Evolutionary conservation across 208 protist genomes (phyloP).

Genomic region (Leishmania martiniquensis): DNA sequence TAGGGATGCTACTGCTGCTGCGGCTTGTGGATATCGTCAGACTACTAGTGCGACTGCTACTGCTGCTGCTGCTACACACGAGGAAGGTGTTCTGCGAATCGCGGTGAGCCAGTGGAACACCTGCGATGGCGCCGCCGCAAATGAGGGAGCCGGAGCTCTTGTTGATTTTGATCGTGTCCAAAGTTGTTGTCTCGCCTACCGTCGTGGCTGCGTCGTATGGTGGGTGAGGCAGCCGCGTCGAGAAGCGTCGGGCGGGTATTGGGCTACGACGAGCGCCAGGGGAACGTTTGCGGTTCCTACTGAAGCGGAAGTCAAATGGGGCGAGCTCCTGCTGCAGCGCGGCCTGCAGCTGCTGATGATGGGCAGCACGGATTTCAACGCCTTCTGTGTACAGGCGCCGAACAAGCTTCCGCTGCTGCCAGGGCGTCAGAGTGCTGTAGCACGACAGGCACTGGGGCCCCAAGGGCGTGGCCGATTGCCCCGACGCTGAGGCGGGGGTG

Average conservation of each 20-base stretch:
- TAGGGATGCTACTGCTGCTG: not conserved
- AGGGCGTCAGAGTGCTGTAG: constrained; percentile 39
- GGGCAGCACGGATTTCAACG: constrained; percentile 21
- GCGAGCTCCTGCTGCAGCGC: constrained; percentile 13
- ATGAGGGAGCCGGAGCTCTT: not conserved
- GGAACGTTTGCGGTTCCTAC: constrained; percentile 10
- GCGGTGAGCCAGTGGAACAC: not conserved
- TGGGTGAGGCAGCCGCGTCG: constrained; percentile 11
- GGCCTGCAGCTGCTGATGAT: constrained; percentile 24
- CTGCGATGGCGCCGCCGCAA: not conserved
- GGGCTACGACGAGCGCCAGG: not conserved
- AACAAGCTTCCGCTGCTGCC: constrained; percentile 36
- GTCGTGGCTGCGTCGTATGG: not conserved
- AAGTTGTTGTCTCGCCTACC: not conserved
- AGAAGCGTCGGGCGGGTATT: not conserved
- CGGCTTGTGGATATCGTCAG: constrained; percentile 4
- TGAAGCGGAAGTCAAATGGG: constrained; percentile 5
- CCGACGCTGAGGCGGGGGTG: not conserved
- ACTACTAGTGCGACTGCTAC: constrained; percentile 5
- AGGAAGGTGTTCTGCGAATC: constrained; percentile 20
- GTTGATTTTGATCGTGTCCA: not conserved
- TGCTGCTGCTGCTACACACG: constrained; percentile 11
- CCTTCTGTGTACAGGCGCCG: constrained; percentile 43
- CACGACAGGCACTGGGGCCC: constrained; percentile 20
- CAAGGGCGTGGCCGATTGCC: not conserved